Evolutionary conservation across 2,329 filamentous ascomycete genomes (phyloP).

Genomic region (Cordyceps militaris): DNA sequence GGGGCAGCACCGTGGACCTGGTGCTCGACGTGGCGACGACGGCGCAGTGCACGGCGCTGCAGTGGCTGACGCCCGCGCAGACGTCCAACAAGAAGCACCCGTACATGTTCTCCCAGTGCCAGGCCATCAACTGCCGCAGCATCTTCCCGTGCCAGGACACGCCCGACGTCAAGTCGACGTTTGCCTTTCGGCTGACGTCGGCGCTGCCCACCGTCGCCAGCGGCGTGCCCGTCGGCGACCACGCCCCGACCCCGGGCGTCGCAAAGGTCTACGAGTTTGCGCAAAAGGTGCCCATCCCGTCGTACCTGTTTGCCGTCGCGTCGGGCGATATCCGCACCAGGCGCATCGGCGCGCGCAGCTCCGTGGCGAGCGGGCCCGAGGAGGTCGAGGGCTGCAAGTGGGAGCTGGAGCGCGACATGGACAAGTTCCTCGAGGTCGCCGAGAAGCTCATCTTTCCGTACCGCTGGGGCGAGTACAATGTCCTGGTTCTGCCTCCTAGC

Average conservation of each 20-base stretch:
- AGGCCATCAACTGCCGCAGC: slow-evolving; percentile 90
- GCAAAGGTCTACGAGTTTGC: slow-evolving; percentile 74
- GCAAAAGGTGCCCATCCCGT: slow-evolving; percentile 87
- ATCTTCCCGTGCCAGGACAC: slow-evolving; percentile 97
- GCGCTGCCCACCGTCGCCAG: slow-evolving; percentile 87
- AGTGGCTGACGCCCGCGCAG: slow-evolving; percentile 91
- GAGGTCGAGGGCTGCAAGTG: slow-evolving; percentile 77
- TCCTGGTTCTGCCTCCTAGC: slow-evolving; percentile 79
- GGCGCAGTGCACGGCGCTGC: slow-evolving; percentile 79
- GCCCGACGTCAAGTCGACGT: slow-evolving; percentile 93
- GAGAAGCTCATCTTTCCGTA: slow-evolving; percentile 81
- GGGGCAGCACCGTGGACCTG: slow-evolving; percentile 46
- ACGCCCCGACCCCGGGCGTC: slow-evolving; percentile 36
- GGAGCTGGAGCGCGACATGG: slow-evolving; percentile 87
- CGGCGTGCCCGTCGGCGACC: slow-evolving; percentile 54
- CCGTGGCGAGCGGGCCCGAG: slow-evolving; percentile 82
- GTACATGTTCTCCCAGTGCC: slow-evolving; percentile 97
- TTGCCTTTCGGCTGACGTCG: slow-evolving; percentile 81
- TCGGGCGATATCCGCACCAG: slow-evolving; percentile 78
- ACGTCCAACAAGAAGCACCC: slow-evolving; percentile 93
- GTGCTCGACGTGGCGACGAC: slow-evolving; percentile 74
- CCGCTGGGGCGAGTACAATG: slow-evolving; percentile 91
- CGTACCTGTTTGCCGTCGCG: slow-evolving; percentile 90
- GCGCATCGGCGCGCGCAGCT: slow-evolving; percentile 77
- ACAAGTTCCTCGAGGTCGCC: slow-evolving; percentile 82